Base-by-base conservation (phyloP, 257 asterid genomes). In the Scutellaria barbata region DNA sequence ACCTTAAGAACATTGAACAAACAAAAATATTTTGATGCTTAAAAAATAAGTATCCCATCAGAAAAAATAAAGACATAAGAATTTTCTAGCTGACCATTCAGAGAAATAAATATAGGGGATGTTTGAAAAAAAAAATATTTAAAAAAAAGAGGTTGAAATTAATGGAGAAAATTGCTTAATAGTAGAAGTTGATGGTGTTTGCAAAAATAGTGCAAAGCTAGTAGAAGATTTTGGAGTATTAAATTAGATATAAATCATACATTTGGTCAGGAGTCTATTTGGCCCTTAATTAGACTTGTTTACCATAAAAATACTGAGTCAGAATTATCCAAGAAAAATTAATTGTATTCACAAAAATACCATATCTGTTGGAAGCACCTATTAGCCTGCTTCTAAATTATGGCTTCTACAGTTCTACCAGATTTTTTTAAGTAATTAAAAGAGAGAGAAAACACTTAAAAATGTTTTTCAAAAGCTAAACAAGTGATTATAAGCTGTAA, bases 1-100 rank as follows among this genome's bases (percentile, higher is more conserved):
- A 48, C 10, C 50, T 46, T 33, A 39, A 16, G 53, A 63, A 72
- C 71, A 59, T 6, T 52, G 20, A 25, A 25, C 42, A 71, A 59
- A 17, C 25, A 41, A 33, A n/a, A 12, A 3, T 43, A 50, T n/a
- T 9, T 35, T 45, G 37, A 53, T 20, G 14, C 41, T 16, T 5
- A 13, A 41, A 40, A 47, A 30, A 43, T 57, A 58, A 16, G 47
- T 8, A 58, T 4, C 20, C 53, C 59, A 17, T 39, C 45, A 14
- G 63, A 70, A 0, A 37, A 42, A 39, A 40, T 40, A 40, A 11
- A 11, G n/a, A 9, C 51, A 64, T 14, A 37, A 14, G 22, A 52
- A 14, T 59, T 33, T 8, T 33, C 20, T 13, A 9, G 64, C 3
- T 17, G 73, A 53, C 40, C 62, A 12, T 52, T 67, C 51, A 66